These are phyloP conservation scores for Candida maesae DNA, from an alignment of 805 yeast species.

Conservation along the genomic window DNA sequence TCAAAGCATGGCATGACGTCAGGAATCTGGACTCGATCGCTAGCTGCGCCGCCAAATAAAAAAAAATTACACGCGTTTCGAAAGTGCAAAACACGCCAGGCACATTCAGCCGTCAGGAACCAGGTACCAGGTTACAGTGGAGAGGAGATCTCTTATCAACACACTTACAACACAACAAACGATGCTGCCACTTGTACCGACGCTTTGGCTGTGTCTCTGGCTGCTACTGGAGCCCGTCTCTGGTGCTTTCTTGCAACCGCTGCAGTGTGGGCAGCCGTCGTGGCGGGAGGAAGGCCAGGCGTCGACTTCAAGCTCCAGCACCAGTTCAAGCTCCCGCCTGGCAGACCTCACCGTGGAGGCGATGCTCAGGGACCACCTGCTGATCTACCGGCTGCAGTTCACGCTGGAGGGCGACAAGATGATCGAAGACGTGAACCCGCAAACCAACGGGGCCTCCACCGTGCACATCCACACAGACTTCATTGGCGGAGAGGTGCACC, in stretches of 20 bases:
- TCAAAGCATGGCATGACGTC: no score
- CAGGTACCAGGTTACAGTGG: no score
- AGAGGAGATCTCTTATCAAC: no score
- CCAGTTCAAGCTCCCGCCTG: neutral
- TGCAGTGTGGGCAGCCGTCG: conserved; percentile 1
- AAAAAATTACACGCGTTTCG: no score
- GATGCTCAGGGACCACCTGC: neutral
- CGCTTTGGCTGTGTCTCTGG: neutral
- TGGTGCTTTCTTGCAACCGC: conserved; percentile 2
- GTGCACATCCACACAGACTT: conserved; percentile 4
- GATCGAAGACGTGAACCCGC: conserved; percentile 2
- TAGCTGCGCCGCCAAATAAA: no score
- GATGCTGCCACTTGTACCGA: neutral
- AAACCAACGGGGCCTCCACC: conserved; percentile 4
- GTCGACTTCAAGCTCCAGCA: neutral
- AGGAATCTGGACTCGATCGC: no score
- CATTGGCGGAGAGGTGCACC: conserved; percentile 6
- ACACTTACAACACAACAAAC: no score
- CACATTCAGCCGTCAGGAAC: no score
- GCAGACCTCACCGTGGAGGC: conserved; percentile 3
- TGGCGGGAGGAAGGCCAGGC: no score
- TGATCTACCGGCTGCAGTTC: conserved; percentile 6
- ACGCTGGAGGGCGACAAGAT: neutral
- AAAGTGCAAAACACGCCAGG: no score
- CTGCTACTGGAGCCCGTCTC: no score